Evolutionary conservation across 192 early-diverging fungal species (phyloP), one percentile per base, ranked within the genome.

Genomic region (Entomortierella beljakovae): DNA sequence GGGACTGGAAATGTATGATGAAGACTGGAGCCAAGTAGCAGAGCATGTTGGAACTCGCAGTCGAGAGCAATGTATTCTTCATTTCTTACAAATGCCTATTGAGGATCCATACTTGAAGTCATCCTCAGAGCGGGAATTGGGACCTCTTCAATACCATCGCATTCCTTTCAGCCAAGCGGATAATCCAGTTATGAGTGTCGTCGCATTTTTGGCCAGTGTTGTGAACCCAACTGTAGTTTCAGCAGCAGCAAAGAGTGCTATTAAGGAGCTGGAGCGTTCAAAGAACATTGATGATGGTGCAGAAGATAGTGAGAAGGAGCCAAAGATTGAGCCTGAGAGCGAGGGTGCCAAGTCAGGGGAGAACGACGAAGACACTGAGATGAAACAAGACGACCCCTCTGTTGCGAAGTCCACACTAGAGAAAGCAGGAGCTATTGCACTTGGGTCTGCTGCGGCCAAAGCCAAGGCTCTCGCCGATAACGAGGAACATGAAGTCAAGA

Each of bases 401-500:
- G 40, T 40, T 50, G 68, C 72, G 4, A 61, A 85, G 3, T 80
- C 88, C 7, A 72, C 97, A 22, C 40, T 72, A 22, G 91, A 93
- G 57, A 88, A 88, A 38, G 93, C 93, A 1, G 92, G 91, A 1
- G 91, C 95, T 1, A 88, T 92, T 1, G 98, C 98, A 9, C 84
- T 99, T 8, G 97, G 94, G 16, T 89, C 96, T 0, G 96, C 96
- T 0, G 95, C 96, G 0, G 96, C 91, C 28, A 98, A 98, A 82
- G 93, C 96, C 23, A 83, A 92, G 34, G 81, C 75, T 7, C 82
- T 98, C 2, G 93, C 95, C 0, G 81, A 90, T 6, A 66, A 93
- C 52, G 94, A 97, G 71, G 97, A 97, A 66, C 84, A 89, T 13
- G 95, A 99, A 83, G 88, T 95, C 43, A 90, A 93, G 61, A 86